Evolutionary conservation across 139 green algal genomes (phyloP).

Genomic region (Chlamydomonas asymmetrica): DNA sequence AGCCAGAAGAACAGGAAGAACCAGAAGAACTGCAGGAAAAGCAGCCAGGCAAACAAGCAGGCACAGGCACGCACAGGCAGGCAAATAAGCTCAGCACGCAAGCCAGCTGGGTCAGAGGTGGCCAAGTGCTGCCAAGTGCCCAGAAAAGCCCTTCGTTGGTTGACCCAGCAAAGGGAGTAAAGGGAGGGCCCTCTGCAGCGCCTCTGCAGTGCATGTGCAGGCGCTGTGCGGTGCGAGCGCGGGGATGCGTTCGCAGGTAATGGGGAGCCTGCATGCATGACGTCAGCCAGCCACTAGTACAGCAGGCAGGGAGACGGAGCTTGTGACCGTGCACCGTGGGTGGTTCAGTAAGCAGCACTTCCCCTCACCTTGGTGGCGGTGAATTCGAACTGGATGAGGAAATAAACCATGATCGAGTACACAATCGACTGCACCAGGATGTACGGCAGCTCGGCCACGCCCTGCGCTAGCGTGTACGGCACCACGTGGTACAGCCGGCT

Average conservation of each 20-base stretch:
- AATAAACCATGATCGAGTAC: slow-evolving; percentile 47
- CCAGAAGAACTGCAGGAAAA: slow-evolving; percentile 29
- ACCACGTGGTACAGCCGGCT: slow-evolving; percentile 26
- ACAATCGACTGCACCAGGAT: slow-evolving; percentile 47
- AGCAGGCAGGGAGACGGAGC: neutral
- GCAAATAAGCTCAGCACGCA: too few species aligned
- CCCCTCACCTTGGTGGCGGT: neutral
- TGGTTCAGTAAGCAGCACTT: slow-evolving; percentile 13
- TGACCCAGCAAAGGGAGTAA: too few species aligned
- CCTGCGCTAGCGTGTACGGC: slow-evolving; percentile 31
- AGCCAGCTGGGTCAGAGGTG: neutral
- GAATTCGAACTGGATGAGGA: slow-evolving; percentile 45
- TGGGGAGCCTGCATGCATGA: too few species aligned
- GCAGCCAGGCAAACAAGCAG: too few species aligned
- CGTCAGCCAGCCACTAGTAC: neutral
- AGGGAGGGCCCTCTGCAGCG: neutral
- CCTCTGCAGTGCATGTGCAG: neutral
- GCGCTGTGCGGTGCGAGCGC: too few species aligned
- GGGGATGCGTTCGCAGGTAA: too few species aligned
- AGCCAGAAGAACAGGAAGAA: slow-evolving; percentile 30
- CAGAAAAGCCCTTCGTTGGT: too few species aligned
- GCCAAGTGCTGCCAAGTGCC: neutral
- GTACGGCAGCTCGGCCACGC: slow-evolving; percentile 46
- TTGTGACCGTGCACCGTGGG: neutral
- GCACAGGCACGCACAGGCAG: too few species aligned